These are phyloP conservation scores for Nannochloropsis oceanica DNA, from an alignment of 108 stramenopile species.

Conservation along the genomic window DNA sequence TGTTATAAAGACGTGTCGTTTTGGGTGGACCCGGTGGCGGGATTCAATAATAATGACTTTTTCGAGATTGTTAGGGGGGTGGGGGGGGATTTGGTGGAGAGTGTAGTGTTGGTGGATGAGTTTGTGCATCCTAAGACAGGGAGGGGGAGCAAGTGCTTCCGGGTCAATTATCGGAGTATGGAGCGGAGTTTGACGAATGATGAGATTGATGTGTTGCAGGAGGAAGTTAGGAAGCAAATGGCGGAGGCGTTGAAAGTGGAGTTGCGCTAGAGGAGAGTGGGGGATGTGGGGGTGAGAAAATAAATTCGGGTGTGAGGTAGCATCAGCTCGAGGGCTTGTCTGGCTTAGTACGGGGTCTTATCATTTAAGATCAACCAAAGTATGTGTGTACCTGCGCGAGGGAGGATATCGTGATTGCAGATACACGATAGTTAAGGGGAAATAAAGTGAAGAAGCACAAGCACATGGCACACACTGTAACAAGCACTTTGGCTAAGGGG, in stretches of 20 bases:
- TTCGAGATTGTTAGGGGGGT: constrained; percentile 66
- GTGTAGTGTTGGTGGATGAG: constrained; percentile 63
- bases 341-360: too few relatives aligned
- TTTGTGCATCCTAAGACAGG: constrained; percentile 84
- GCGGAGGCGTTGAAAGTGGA: neutral
- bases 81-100: constrained; percentile 86
- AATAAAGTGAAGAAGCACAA: too few relatives aligned
- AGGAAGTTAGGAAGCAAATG: neutral
- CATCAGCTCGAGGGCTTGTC: too few relatives aligned
- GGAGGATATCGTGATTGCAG: too few relatives aligned
- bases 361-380: too few relatives aligned
- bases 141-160: constrained; percentile 59
- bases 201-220: constrained; percentile 80
- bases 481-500: too few relatives aligned
- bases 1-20: constrained; percentile 85
- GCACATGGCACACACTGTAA: too few relatives aligned
- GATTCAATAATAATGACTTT: constrained; percentile 62
- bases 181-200: constrained; percentile 86
- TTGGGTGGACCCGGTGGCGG: constrained; percentile 44
- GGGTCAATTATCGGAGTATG: constrained; percentile 87
- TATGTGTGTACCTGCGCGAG: too few relatives aligned
- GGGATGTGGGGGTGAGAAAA: too few relatives aligned
- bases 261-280: neutral
- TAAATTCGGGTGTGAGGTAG: too few relatives aligned
- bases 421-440: too few relatives aligned